A percentile compares a stretch with the other conserved stretches of the same genome.
These are phyloP conservation scores for Nothomitra cinnamomea DNA, from an alignment of 2,329 filamentous ascomycete species.

Conservation along the genomic window DNA sequence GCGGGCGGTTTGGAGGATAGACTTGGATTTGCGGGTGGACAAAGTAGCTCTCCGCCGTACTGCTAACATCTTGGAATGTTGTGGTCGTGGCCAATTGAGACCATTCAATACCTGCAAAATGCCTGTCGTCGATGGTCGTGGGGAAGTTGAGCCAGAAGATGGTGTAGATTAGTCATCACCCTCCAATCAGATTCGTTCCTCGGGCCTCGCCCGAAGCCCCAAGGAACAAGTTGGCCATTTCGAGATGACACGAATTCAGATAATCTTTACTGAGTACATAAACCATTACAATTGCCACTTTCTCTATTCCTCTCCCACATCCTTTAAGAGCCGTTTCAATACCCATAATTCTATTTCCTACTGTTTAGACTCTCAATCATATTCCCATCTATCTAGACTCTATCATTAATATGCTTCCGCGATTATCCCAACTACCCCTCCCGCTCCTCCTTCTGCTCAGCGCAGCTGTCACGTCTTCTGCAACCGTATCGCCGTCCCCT, in stretches of 20 bases:
- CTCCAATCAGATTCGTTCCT: not conserved
- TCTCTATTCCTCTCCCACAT: not conserved
- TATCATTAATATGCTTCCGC: not conserved
- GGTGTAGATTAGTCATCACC: conserved; percentile 1
- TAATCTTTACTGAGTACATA: not conserved
- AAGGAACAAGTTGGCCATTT: not conserved
- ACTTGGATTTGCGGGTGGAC: not conserved
- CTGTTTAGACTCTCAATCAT: not conserved
- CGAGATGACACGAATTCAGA: not conserved
- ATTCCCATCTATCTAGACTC: not conserved
- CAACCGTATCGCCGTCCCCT: conserved; percentile 12
- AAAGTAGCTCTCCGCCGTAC: not conserved
- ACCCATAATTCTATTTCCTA: not conserved
- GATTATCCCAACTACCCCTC: not conserved
- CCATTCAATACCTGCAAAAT: not conserved
- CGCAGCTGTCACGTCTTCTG: not conserved
- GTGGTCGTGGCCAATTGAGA: not conserved
- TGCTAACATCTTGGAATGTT: not conserved
- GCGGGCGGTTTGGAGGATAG: not conserved
- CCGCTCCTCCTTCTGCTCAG: not conserved
- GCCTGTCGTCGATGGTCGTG: not conserved
- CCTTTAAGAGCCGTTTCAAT: not conserved
- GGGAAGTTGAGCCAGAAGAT: not conserved
- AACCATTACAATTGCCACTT: not conserved
- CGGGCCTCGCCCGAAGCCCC: not conserved